These are phyloP conservation scores for Alloteropsis semialata DNA, from an alignment of 176 grass and related monocot species.

Conservation along the genomic window DNA sequence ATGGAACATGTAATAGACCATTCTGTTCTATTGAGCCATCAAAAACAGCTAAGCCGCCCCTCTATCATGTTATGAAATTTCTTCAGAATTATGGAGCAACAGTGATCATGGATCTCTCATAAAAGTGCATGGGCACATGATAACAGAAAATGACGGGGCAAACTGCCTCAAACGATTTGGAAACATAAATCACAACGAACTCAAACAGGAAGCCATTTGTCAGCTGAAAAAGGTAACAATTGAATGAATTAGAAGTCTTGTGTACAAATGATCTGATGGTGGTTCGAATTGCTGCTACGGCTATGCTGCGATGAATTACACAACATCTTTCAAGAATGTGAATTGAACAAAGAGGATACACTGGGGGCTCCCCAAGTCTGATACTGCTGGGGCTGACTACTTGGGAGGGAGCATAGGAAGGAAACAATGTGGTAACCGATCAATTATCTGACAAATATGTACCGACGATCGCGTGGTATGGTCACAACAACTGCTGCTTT, in stretches of 20 bases:
- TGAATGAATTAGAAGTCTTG: slow-evolving; percentile 65
- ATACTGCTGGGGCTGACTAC: not conserved
- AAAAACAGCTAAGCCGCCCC: not conserved
- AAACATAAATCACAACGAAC: not conserved
- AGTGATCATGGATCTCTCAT: not conserved
- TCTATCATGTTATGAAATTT: not conserved
- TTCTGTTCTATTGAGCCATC: not conserved
- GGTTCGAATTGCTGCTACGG: slow-evolving; percentile 34
- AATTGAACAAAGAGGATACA: slow-evolving; percentile 50
- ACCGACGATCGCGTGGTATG: not conserved
- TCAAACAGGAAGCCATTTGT: not conserved
- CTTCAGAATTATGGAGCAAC: no score
- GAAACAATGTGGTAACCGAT: slow-evolving; percentile 45
- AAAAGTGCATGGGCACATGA: not conserved
- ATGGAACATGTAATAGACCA: not conserved
- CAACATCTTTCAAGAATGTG: slow-evolving; percentile 38
- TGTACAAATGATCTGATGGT: slow-evolving; percentile 45
- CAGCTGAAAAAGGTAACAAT: slow-evolving; percentile 35
- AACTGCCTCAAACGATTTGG: not conserved
- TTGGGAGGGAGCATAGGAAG: not conserved
- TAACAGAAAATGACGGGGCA: not conserved
- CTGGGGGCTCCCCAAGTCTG: slow-evolving; percentile 23
- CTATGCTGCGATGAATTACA: slow-evolving; percentile 56
- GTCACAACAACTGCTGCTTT: not conserved
- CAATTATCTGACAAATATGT: slow-evolving; percentile 68